phyloP scores from a whole-genome alignment of 306 rosid species.

The Sechiopsis laciniata region DNA sequence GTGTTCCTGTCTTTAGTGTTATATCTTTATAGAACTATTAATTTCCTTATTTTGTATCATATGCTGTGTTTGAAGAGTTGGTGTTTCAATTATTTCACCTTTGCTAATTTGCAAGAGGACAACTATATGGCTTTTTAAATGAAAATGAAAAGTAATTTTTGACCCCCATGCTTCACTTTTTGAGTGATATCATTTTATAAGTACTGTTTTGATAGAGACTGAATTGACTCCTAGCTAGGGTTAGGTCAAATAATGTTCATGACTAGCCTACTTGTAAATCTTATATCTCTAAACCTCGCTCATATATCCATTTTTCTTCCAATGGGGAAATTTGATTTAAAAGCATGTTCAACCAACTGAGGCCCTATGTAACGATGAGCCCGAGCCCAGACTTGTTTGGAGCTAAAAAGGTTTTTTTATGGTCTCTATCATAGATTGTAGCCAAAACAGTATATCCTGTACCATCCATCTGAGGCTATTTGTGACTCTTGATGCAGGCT shows the following conservation, averaged over 20 bases:
- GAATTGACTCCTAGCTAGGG: not conserved
- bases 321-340: not conserved
- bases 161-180: conserved; percentile 12
- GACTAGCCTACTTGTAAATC: not conserved
- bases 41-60: not conserved
- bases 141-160: not conserved
- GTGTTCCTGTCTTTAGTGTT: not conserved
- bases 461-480: conserved; percentile 8
- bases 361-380: not conserved
- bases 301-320: not conserved
- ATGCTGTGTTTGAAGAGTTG: conserved; percentile 6
- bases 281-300: conserved; percentile 2
- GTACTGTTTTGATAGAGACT: not conserved
- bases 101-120: not conserved
- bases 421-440: not conserved
- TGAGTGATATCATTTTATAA: not conserved
- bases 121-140: not conserved
- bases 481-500: conserved; percentile 42
- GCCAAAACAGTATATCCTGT: not conserved
- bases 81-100: not conserved
- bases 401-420: not conserved
- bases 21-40: not conserved
- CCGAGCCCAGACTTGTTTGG: not conserved
- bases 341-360: not conserved
- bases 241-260: not conserved